Conservation (phyloP, 495 filamentous ascomycete genomes). For the Penicillium riverlandense region DNA sequence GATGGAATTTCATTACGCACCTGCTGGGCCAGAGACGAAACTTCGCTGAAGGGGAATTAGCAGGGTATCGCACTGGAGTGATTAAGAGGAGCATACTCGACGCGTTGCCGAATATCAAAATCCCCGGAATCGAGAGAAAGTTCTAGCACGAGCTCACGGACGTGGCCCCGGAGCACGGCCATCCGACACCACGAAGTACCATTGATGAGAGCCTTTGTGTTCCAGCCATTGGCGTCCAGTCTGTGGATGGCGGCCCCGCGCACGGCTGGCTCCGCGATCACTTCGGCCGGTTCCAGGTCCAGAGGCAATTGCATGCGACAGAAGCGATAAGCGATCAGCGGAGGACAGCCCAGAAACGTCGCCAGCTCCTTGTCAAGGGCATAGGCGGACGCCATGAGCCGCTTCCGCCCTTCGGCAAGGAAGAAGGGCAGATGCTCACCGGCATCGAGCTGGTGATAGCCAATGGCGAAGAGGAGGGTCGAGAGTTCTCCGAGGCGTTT, state of each 20-base stretch:
- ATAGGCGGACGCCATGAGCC: conserved; percentile 34
- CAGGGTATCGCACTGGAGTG: not conserved
- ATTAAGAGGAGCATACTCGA: not conserved
- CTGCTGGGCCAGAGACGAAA: not conserved
- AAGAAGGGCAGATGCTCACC: conserved; percentile 25
- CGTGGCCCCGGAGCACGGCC: conserved; percentile 27
- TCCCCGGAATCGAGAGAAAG: conserved; percentile 33
- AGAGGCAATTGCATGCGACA: conserved; percentile 36
- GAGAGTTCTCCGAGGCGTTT: conserved; percentile 6
- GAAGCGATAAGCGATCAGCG: conserved; percentile 35
- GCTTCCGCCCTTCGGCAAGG: conserved; percentile 31
- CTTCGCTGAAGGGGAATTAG: not conserved
- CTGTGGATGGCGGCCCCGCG: conserved; percentile 21
- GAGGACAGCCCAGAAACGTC: conserved; percentile 41
- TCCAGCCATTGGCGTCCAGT: conserved; percentile 45
- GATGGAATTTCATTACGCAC: not conserved
- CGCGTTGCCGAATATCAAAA: not conserved
- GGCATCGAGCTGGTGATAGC: conserved; percentile 34
- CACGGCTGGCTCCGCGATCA: conserved; percentile 24
- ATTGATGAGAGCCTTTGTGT: conserved; percentile 22
- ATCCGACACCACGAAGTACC: conserved; percentile 28
- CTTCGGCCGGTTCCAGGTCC: not conserved
- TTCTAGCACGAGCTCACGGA: conserved; percentile 46
- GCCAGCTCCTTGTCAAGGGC: conserved; percentile 32
- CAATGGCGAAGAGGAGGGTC: conserved; percentile 25